A percentile compares a stretch with the other conserved stretches of the same genome.
These are phyloP conservation scores for Strigomonas culicis DNA, from an alignment of 208 protist genomes.

Conservation along the genomic window DNA sequence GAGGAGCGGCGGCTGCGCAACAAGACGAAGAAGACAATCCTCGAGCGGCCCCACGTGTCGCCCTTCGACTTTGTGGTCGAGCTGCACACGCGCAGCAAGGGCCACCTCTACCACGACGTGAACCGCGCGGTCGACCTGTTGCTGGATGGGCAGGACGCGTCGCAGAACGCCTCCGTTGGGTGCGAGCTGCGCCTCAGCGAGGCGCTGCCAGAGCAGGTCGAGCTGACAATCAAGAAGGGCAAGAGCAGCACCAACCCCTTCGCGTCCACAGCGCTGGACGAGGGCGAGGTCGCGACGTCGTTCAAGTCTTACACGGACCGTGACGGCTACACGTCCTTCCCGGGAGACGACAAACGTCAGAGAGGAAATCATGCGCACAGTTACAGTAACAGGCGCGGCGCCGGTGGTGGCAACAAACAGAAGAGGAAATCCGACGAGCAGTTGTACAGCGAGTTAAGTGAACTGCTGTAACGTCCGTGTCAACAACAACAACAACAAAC, in stretches of 20 bases:
- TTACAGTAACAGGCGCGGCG: no score
- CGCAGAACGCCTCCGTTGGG: conserved; percentile 38
- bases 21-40: conserved; percentile 81
- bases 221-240: background rate
- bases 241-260: background rate
- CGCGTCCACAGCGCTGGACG: no score
- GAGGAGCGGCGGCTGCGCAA: conserved; percentile 72
- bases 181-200: conserved; percentile 30
- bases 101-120: conserved; percentile 75
- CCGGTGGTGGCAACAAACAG: no score
- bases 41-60: conserved; percentile 69
- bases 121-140: conserved; percentile 79
- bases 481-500: no score
- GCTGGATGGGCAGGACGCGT: conserved; percentile 71
- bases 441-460: conserved; percentile 25
- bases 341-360: no score
- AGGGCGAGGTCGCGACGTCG: no score
- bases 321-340: no score
- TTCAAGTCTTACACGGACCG: no score
- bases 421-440: conserved; percentile 17
- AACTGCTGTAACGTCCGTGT: conserved; percentile 17
- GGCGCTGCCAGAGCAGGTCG: conserved; percentile 21
- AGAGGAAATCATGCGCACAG: no score
- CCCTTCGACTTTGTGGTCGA: conserved; percentile 85
- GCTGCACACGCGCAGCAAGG: conserved; percentile 44